Evolutionary conservation across 345 rosid species (phyloP), one percentile per base, ranked within the genome.

Genomic region (Xanthoceras sorbifolium): DNA sequence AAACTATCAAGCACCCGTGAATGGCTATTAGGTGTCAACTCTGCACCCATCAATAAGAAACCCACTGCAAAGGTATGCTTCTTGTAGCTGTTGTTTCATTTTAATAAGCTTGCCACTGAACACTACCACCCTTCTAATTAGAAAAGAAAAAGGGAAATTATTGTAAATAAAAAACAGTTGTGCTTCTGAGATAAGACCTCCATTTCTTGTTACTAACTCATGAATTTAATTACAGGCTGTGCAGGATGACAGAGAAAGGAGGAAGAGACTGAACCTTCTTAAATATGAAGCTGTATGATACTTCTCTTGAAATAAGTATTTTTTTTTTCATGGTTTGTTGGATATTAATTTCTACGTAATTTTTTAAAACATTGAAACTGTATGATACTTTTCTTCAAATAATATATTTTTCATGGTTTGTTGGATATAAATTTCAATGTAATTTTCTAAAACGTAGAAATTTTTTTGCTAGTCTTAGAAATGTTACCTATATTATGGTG

Each of bases 211-310:
- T 72, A 17, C 79, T 82, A 64, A 77, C 64, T 6, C 23, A 25
- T 82, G 74, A 46, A 64, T 79, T 69, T 81, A 62, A 65, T 69
- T 8, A 64, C 90, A 95, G 99, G 92, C 83, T 59, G 54, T 90
- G 73, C 88, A 68, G 34, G 91, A 95, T 84, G 97, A 92, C 79
- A 80, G 96, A 18, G 93, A 92, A 77, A 87, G 89, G 82, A 92
- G 96, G 85, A 95, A 84, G 89, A 93, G 88, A 84, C 87, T 95
- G 26, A 95, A 89, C 86, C 78, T 93, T 79, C 97, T 95, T 77
- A 32, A 90, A 81, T 93, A 95, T 79, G 99, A 91, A 89, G 98
- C 98, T 76, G 99, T 95, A 92, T 77, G 96, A 79, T 71, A 77
- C 75, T 84, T 81, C 59, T 79, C 81, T 74, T 76, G 46, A 74